Evolutionary conservation across 176 grass and related monocot species (phyloP), one percentile per base, ranked within the genome.

Genomic region (Eragrostis curvula): DNA sequence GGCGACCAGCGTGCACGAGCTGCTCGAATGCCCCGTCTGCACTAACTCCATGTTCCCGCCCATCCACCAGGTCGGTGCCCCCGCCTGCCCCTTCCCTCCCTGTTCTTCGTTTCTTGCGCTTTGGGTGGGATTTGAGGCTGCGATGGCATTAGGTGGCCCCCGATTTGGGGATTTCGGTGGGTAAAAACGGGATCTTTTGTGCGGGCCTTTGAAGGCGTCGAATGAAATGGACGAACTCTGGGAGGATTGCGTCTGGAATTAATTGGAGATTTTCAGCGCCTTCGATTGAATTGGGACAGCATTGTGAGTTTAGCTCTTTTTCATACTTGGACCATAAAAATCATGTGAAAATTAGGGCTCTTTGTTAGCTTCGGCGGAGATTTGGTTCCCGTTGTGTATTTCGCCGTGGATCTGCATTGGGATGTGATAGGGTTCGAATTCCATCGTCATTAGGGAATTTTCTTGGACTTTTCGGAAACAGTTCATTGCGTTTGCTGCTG

Each of bases 1-100:
- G 41, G 79, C 88, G 29, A 82, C 88, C 50, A 83, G 88, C 88
- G 88, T 90, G 42, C 88, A 90, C 79, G 88, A 90, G 74, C 74
- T 90, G 66, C 88, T 90, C 30, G 88, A 90, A 73, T 90, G 88
- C 73, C 88, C 88, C 43, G 88, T 90, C 79, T 90, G 88, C 88
- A 86, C 83, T 43, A 90, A 90, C 73, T 90, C 88, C 79, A 90
- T 90, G 88, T 86, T 82, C 79, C 88, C 88, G 59, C 88, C 88
- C 41, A 90, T 90, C 73, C 83, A 90, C 72, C 88, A 90, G 88
- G 88, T 90, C 14, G 15, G 79, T 79, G 40, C 48, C 48, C 50
- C 60, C 48, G 53, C 51, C 14, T 4, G 32, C 39, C 25, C 6
- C 11, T 63, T 51, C 39, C 7, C 51, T 43, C 25, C 62, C 62